phyloP scores from a whole-genome alignment of 345 rosid genomes.

The Garcia nutans region DNA sequence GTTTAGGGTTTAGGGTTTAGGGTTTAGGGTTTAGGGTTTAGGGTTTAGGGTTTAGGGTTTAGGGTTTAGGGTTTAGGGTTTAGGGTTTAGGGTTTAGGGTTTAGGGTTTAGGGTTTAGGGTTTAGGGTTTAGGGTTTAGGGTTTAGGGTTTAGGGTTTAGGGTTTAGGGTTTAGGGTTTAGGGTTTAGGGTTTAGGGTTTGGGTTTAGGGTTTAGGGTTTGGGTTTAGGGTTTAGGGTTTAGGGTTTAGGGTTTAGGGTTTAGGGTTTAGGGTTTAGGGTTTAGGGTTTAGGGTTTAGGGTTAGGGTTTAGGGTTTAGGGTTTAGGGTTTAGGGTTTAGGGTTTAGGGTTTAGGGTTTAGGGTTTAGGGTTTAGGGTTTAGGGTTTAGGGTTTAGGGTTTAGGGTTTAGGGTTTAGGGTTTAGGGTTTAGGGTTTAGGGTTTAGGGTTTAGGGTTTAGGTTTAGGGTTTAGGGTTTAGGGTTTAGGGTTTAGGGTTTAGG shows the following conservation, averaged over 20 bases:
- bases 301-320: slow-evolving; percentile 13
- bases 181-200: slow-evolving; percentile 24
- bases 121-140: slow-evolving; percentile 19
- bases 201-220: slow-evolving; percentile 17
- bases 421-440: slow-evolving; percentile 21
- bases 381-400: slow-evolving; percentile 8
- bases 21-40: slow-evolving; percentile 21
- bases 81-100: slow-evolving; percentile 18
- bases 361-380: slow-evolving; percentile 11
- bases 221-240: slow-evolving; percentile 24
- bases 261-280: slow-evolving; percentile 15
- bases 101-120: slow-evolving; percentile 28
- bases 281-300: slow-evolving; percentile 16
- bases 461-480: neutral
- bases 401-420: slow-evolving; percentile 25
- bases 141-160: slow-evolving; percentile 26
- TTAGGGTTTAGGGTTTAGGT: slow-evolving; percentile 21
- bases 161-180: slow-evolving; percentile 16
- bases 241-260: slow-evolving; percentile 19
- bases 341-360: slow-evolving; percentile 7
- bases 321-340: neutral
- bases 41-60: slow-evolving; percentile 28
- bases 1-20: slow-evolving; percentile 24
- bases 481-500: neutral
- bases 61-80: slow-evolving; percentile 23